Evolutionary conservation across 257 asterid genomes (phyloP).

Genomic region (Solanum neorickii): DNA sequence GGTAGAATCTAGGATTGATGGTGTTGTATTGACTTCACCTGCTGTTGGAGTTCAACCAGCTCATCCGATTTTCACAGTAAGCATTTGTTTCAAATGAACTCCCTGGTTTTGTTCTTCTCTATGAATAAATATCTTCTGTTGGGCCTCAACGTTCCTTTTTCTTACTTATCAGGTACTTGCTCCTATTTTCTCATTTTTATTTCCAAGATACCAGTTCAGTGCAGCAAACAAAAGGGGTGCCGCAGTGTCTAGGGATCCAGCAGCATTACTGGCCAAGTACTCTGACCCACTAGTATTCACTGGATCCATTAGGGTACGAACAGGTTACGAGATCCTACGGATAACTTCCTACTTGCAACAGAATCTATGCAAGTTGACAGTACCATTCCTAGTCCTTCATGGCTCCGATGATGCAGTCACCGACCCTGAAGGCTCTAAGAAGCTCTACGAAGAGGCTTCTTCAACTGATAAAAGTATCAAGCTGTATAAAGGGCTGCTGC

Average conservation of each 20-base stretch:
- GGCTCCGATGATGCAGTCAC: slow-evolving; percentile 75
- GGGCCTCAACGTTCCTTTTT: not conserved
- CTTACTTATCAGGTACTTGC: slow-evolving; percentile 54
- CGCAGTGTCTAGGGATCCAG: slow-evolving; percentile 66
- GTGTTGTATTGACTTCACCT: slow-evolving; percentile 78
- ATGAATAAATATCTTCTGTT: not conserved
- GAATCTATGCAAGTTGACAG: slow-evolving; percentile 40
- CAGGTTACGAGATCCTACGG: slow-evolving; percentile 78
- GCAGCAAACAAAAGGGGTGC: slow-evolving; percentile 81
- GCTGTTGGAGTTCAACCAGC: slow-evolving; percentile 91
- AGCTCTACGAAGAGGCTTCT: slow-evolving; percentile 59
- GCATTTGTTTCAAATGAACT: not conserved
- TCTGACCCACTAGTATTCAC: slow-evolving; percentile 93
- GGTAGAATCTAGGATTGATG: slow-evolving; percentile 43
- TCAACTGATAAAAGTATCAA: slow-evolving; percentile 65
- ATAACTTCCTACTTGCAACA: slow-evolving; percentile 52
- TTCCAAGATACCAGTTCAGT: slow-evolving; percentile 75
- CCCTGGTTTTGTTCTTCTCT: not conserved
- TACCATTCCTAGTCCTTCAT: slow-evolving; percentile 78
- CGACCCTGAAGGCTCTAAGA: slow-evolving; percentile 67
- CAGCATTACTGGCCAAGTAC: slow-evolving; percentile 71
- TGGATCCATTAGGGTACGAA: slow-evolving; percentile 70
- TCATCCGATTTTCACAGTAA: slow-evolving; percentile 69
- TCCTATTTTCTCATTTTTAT: slow-evolving; percentile 53
- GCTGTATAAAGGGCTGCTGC: slow-evolving; percentile 65